Base-by-base conservation (phyloP, 1,139 yeast species). In the Yarrowia galli region DNA sequence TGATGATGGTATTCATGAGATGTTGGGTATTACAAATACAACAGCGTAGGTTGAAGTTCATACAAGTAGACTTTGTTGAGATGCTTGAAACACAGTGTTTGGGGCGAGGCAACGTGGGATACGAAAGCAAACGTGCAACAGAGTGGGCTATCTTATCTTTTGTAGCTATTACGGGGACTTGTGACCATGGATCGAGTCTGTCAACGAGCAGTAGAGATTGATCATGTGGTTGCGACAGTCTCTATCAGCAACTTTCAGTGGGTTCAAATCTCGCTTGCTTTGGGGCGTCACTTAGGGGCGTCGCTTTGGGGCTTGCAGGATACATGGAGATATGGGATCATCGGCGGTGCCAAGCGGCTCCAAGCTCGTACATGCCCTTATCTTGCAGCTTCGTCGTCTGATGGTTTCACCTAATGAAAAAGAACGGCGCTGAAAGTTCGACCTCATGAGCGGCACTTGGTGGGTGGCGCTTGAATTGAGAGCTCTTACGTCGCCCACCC, bases 71-170 rank as follows among this genome's bases (percentile, higher is more conserved):
- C 40, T 49, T 49, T 13, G 7, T 49, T 49, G 18, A 12, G 40
- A 49, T 32, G 23, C 56, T 32, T 49, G 38, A 40, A 3, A 0
- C 40, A 49, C 56, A 32, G 25, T 18, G 38, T 32, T 25, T 3
- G 40, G 40, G 56, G 40, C 16, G n/a, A 15, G 56, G 6, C 40
- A 32, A 2, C n/a, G 40, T 3, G 13, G 23, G 40, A 49, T 49
- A 49, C 56, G 56, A 49, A 20, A 49, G 56, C 56, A 32, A 49
- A 18, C n/a, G 15, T 20, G 40, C 32, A 10, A 7, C 13, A 32
- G 35, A 48, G 56, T 49, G 56, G 56, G 56, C 56, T 49, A 49
- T 49, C 40, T 49, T 35, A 23, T 46, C 49, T 28, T 4, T 7
- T 4, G 28, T 25, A 28, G 6, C 8, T 28, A n/a, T n/a, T n/a